phyloP scores from a whole-genome alignment of 768 basidiomycete genomes.

The Epithele typhae region DNA sequence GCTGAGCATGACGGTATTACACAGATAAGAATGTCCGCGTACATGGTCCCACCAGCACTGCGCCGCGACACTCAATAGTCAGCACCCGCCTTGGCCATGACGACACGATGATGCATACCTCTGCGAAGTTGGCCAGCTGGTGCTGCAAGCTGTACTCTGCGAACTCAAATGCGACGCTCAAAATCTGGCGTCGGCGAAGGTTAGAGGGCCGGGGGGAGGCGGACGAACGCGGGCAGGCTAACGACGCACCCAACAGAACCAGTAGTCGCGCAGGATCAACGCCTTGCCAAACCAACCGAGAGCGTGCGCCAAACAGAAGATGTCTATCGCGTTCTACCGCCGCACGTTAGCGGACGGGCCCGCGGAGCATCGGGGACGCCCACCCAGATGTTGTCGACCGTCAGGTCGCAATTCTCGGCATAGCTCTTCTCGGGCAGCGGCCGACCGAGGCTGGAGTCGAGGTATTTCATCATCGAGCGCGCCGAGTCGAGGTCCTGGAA shows the following conservation, averaged over 20 bases:
- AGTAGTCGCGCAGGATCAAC: slow-evolving; percentile 85
- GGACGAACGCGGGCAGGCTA: not conserved
- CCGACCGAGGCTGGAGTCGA: slow-evolving; percentile 69
- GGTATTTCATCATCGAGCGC: slow-evolving; percentile 68
- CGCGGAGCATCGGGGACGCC: slow-evolving; percentile 9
- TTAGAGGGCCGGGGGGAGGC: not conserved
- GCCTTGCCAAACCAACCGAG: slow-evolving; percentile 92
- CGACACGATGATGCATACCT: slow-evolving; percentile 49
- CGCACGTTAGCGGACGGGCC: slow-evolving; percentile 2
- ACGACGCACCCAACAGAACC: slow-evolving; percentile 82
- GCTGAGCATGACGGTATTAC: slow-evolving; percentile 6
- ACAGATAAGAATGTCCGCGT: slow-evolving; percentile 25
- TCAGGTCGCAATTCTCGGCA: slow-evolving; percentile 74
- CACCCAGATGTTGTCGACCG: slow-evolving; percentile 64
- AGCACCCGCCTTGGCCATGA: slow-evolving; percentile 11
- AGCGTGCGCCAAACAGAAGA: slow-evolving; percentile 83
- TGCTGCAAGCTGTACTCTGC: slow-evolving; percentile 88
- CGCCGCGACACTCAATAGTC: slow-evolving; percentile 3
- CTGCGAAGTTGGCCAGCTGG: slow-evolving; percentile 83
- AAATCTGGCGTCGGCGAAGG: slow-evolving; percentile 45
- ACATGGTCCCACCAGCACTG: slow-evolving; percentile 96
- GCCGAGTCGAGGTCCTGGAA: slow-evolving; percentile 83
- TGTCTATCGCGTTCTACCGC: slow-evolving; percentile 70
- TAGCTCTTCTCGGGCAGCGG: slow-evolving; percentile 84
- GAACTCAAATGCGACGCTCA: slow-evolving; percentile 84